Evolutionary conservation across 306 rosid genomes (phyloP), one percentile per base, ranked within the genome.

Genomic region (Lagenaria siceraria): DNA sequence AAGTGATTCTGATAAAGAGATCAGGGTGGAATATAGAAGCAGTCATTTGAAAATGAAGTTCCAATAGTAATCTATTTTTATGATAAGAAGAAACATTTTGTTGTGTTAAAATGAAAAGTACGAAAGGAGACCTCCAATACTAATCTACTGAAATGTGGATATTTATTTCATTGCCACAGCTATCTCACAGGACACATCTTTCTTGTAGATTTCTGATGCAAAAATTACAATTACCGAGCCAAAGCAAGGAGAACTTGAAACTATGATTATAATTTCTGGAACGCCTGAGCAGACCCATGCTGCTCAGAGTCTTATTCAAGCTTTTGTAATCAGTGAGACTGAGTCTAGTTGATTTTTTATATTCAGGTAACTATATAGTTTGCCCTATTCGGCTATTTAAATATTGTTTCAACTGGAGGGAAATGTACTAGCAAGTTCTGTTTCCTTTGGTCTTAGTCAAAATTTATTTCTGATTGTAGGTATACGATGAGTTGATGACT

Each of bases 231-330:
- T 96, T 77, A 85, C 92, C 29, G 98, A 96, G 81, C 92, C 98
- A 10, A 86, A 87, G 84, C 91, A 95, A 24, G 98, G 94, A 83
- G 99, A 96, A 35, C 78, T 81, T 74, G 99, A 96, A 88, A 96
- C 99, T 63, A 80, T 83, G 70, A 90, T 92, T 77, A 86, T 90
- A 81, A 96, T 92, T 80, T 89, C 96, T 46, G 99, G 99, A 85
- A 96, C 92, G 53, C 99, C 98, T 8, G 99, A 96, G 85, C 98
- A 96, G 81, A 89, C 98, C 53, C 92, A 96, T 80, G 99, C 99
- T 70, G 99, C 99, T 10, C 99, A 96, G 66, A 92, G 98, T 88
- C 96, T 92, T 79, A 92, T 96, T 81, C 99, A 96, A 85, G 99
- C 99, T 55, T 96, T 96, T 85, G 99, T 96, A 74, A 87, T 92